phyloP scores from a whole-genome alignment of 345 rosid species.

The Rhizophora apiculata region DNA sequence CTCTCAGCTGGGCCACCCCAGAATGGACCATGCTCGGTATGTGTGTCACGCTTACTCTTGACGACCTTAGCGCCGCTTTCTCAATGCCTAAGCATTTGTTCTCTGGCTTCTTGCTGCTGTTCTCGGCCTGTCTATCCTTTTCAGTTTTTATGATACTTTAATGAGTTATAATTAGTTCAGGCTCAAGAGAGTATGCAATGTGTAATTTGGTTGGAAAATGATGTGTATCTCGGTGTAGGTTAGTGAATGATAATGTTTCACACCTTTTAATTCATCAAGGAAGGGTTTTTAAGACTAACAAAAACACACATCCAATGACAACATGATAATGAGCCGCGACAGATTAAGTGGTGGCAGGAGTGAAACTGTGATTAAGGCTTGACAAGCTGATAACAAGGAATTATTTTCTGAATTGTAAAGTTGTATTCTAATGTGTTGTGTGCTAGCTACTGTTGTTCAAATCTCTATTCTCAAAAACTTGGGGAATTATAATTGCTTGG shows the following conservation, averaged over 20 bases:
- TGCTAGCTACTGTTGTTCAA: not conserved
- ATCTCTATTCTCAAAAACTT: not conserved
- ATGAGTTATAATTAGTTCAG: not conserved
- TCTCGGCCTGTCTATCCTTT: conserved; percentile 52
- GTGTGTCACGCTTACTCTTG: conserved; percentile 89
- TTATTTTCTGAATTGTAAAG: not conserved
- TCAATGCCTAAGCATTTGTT: conserved; percentile 83
- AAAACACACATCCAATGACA: too few species aligned
- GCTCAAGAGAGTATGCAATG: too few species aligned
- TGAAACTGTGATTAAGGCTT: not conserved
- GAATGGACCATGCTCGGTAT: conserved; percentile 61
- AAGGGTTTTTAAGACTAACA: too few species aligned
- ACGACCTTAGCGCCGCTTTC: conserved; percentile 75
- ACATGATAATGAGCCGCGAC: too few species aligned
- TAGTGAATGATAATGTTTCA: too few species aligned
- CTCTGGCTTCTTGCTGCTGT: conserved; percentile 72
- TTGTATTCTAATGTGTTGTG: not conserved
- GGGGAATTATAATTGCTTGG: not conserved
- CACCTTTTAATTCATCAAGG: too few species aligned
- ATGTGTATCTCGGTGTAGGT: too few species aligned
- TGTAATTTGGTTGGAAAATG: too few species aligned
- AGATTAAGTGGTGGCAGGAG: too few species aligned
- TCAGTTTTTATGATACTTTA: not conserved
- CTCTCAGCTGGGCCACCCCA: conserved; percentile 77
- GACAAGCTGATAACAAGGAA: not conserved